A percentile compares a stretch with the other conserved stretches of the same genome.
Conservation (phyloP, 1,139 yeast genomes). For the Ogataea hybrid region DNA sequence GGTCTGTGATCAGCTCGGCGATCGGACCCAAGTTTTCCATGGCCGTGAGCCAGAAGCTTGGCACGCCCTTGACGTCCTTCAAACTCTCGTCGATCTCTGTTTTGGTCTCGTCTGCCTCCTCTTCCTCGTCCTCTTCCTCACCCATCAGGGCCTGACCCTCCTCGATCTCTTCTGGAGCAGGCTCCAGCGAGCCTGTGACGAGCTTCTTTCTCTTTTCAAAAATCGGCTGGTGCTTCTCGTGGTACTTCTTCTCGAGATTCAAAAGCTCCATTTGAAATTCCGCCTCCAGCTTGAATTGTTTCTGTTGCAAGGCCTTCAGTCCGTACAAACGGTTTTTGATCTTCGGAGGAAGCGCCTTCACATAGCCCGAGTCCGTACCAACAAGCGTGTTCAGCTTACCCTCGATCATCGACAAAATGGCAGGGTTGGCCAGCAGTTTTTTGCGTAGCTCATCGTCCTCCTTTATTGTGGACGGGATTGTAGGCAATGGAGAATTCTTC, state of each 20-base stretch:
- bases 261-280: constrained; percentile 89
- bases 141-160: constrained; percentile 60
- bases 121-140: constrained; percentile 43
- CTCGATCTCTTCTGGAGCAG: constrained; percentile 73
- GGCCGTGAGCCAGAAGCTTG: constrained; percentile 96
- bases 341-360: constrained; percentile 69
- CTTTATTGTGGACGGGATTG: constrained; percentile 66
- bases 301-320: constrained; percentile 78
- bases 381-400: constrained; percentile 83
- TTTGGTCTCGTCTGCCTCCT: constrained; percentile 41
- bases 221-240: constrained; percentile 72
- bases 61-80: constrained; percentile 65
- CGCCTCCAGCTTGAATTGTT: constrained; percentile 81
- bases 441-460: constrained; percentile 51
- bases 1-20: constrained; percentile 82
- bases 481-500: constrained; percentile 61
- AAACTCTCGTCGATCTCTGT: constrained; percentile 37
- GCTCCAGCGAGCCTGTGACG: constrained; percentile 71
- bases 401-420: constrained; percentile 80
- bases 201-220: constrained; percentile 73
- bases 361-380: constrained; percentile 85
- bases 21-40: constrained; percentile 82
- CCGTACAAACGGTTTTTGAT: constrained; percentile 81
- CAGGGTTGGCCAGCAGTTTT: constrained; percentile 57
- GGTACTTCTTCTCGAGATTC: constrained; percentile 80